Evolutionary conservation across 768 basidiomycete genomes (phyloP), one percentile per base, ranked within the genome.

Genomic region (Gelatoporia subvermispora): DNA sequence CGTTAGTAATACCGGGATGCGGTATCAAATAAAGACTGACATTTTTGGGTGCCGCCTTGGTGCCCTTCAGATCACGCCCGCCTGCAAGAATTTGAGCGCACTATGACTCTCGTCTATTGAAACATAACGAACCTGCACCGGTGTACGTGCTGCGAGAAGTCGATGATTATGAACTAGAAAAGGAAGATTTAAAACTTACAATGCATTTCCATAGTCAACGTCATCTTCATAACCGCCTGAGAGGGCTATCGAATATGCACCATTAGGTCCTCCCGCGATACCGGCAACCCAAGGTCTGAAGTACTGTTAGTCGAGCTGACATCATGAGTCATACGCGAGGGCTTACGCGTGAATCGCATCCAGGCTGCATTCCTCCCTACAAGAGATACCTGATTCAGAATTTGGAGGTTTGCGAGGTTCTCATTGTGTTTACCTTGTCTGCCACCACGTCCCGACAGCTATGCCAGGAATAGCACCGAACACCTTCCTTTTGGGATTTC

Each of bases 211-310:
- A 15, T 81, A 63, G 53, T 93, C 89, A 16, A 92, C 77, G 55
- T 92, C 90, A 47, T 92, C 90, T 25, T 88, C 85, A 49, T 93
- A 93, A 2, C 89, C 93, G 10, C 93, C 93, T 35, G 88, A 92
- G 3, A 95, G 76, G 2, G 87, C 92, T 13, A 96, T 78, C 37
- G 88, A 92, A 55, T 85, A 88, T 2, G 89, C 87, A 2, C 93
- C 93, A 4, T 83, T 52, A 0, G 68, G 68, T 2, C 84, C 74
- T 24, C 76, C 77, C 8, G 82, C 72, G 38, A 96, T 94, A 0
- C 93, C 93, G 31, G 79, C 86, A 5, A 95, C 92, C 72, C 78
- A 82, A 0, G 92, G 91, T 2, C 88, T 93, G 54, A 0, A 41
- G 13, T 35, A 21, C n/a, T n/a, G n/a, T n/a, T 28, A 46, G n/a